Percentiles rank a stretch among this genome's conserved stretches.
Evolutionary conservation across 1,284 basidiomycete genomes (phyloP).

Genomic region (Ceratobasidium sp.): DNA sequence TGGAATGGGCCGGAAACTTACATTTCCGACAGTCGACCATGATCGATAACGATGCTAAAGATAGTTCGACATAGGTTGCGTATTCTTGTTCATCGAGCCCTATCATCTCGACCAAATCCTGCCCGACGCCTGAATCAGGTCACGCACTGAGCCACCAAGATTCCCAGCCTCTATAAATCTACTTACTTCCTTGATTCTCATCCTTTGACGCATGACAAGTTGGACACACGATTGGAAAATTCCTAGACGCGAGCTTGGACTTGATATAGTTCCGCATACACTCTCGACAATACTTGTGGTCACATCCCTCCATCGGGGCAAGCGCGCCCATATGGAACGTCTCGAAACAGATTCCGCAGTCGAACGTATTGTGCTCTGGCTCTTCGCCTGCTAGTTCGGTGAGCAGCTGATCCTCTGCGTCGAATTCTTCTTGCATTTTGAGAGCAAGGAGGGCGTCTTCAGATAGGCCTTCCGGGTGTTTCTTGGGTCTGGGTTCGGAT

Average conservation of each 20-base stretch:
- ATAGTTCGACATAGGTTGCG: conserved; percentile 59
- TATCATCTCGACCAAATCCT: conserved; percentile 55
- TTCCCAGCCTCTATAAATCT: too few species aligned
- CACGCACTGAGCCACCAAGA: too few species aligned
- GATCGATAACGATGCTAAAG: conserved; percentile 60
- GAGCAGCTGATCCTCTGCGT: conserved; percentile 56
- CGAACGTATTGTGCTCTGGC: conserved; percentile 52
- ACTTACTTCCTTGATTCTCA: conserved; percentile 54
- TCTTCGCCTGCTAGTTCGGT: conserved; percentile 49
- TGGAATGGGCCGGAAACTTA: conserved; percentile 43
- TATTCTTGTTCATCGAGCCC: conserved; percentile 59
- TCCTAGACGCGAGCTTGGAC: conserved; percentile 59
- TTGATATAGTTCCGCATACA: conserved; percentile 58
- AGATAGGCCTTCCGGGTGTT: conserved; percentile 25
- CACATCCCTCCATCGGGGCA: conserved; percentile 57
- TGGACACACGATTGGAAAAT: conserved; percentile 68
- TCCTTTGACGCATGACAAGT: conserved; percentile 51
- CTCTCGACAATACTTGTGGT: conserved; percentile 62
- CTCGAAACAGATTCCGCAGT: conserved; percentile 66
- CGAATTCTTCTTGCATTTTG: conserved; percentile 55
- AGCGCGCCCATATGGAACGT: conserved; percentile 56
- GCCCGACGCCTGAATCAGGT: conserved; percentile 53
- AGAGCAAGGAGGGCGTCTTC: conserved; percentile 49
- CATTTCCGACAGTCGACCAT: conserved; percentile 61
- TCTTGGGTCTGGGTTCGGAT: conserved; percentile 28